Conservation (phyloP, 805 yeast genomes). For the Ogataea nakhonphanomensis region DNA sequence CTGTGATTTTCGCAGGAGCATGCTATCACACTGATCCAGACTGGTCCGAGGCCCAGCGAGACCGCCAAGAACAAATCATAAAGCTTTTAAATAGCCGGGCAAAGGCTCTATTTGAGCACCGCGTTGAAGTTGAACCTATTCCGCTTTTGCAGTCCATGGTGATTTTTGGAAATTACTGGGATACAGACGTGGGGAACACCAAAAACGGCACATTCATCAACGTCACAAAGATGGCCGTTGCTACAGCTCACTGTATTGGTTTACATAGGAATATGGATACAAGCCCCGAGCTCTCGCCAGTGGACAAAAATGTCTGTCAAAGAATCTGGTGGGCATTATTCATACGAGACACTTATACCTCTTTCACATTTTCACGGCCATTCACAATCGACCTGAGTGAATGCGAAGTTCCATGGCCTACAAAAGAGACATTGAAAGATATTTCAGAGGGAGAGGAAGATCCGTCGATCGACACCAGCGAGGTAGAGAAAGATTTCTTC, state of each 20-base stretch:
- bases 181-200: constrained; percentile 66
- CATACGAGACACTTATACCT: constrained; percentile 60
- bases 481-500: constrained; percentile 36
- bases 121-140: constrained; percentile 62
- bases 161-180: constrained; percentile 68
- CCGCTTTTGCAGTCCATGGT: constrained; percentile 58
- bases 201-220: constrained; percentile 60
- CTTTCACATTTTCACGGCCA: constrained; percentile 73
- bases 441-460: constrained; percentile 44
- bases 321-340: constrained; percentile 78
- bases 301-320: constrained; percentile 47
- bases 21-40: constrained; percentile 55
- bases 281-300: constrained; percentile 8
- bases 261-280: constrained; percentile 49
- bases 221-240: constrained; percentile 62
- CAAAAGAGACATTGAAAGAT: constrained; percentile 60
- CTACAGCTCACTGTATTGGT: constrained; percentile 73
- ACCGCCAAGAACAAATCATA: constrained; percentile 36
- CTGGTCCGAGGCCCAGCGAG: constrained; percentile 40
- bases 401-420: constrained; percentile 75
- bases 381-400: constrained; percentile 63
- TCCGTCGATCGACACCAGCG: constrained; percentile 17
- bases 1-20: constrained; percentile 67
- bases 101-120: constrained; percentile 68
- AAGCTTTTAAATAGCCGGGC: constrained; percentile 67